Base-by-base conservation (phyloP, 148 eudicot species). In the Rhododendron simsii region DNA sequence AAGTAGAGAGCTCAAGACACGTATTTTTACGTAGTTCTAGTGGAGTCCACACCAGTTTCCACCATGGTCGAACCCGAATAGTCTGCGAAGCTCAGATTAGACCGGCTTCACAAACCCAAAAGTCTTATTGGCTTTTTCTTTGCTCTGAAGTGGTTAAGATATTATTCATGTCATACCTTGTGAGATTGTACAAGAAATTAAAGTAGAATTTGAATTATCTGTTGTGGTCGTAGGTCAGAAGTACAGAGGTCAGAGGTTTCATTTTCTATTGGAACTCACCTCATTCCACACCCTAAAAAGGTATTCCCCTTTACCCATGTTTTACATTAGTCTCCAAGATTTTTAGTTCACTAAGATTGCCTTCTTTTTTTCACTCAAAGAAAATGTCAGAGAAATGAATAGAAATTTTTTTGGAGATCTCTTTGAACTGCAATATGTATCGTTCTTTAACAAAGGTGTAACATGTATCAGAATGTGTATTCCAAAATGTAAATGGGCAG, bases 261-360 rank as follows among this genome's bases (percentile, higher is more conserved):
- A 44, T 84, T 94, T 20, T 83, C 75, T 84, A 90, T 96, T 87
- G 99, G 98, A 90, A 90, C 95, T 81, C 96, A 94, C 88, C 85
- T 91, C 83, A 93, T 95, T 88, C 98, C 99, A 82, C 99, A 96
- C 86, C 99, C 99, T 53, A 93, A 92, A 55, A 96, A 96, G 98
- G 99, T 96, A 90, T 7, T 73, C 51, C 8, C 2, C 16, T 13
- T 15, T 57, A 26, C 44, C 41, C 13, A 2, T 47, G 12, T 30
- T 18, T 3, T 30, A 28, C 37, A 28, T 16, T 80, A 63, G 67
- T 21, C 10, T 21, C 67, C 3, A n/a, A 61, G n/a, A 6, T 61
- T 61, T 63, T n/a, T 33, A 65, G 30, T 6, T 23, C 7, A n/a
- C 13, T 65, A 9, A 10, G 33, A 15, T 65, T 28, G 37, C 37